Percentiles rank a stretch among this genome's conserved stretches.
Evolutionary conservation across 257 asterid species (phyloP).

Genomic region (Solanum chmielewskii): DNA sequence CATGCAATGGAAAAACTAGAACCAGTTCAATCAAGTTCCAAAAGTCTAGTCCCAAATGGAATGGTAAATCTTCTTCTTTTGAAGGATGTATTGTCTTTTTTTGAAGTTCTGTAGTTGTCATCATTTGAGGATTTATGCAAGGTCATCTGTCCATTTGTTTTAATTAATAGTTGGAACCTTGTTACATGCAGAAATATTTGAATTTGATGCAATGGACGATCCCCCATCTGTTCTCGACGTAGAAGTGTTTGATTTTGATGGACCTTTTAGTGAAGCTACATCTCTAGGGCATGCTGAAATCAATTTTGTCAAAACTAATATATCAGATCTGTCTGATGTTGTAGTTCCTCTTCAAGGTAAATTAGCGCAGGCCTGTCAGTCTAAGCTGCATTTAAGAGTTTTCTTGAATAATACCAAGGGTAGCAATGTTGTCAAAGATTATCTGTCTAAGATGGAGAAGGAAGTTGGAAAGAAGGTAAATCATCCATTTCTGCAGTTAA

Average conservation of each 20-base stretch:
- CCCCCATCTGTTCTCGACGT: slow-evolving; percentile 88
- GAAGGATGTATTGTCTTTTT: neutral
- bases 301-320: slow-evolving; percentile 64
- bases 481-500: neutral
- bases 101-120: neutral
- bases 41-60: slow-evolving; percentile 78
- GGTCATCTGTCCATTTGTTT: neutral
- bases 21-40: slow-evolving; percentile 96
- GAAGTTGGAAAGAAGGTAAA: slow-evolving; percentile 95
- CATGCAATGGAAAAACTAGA: slow-evolving; percentile 86
- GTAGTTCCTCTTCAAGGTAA: slow-evolving; percentile 92
- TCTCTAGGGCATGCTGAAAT: slow-evolving; percentile 88
- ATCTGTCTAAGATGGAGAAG: slow-evolving; percentile 88
- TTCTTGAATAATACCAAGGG: slow-evolving; percentile 80
- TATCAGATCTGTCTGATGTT: slow-evolving; percentile 77
- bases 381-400: slow-evolving; percentile 82
- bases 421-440: slow-evolving; percentile 62
- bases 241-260: slow-evolving; percentile 90
- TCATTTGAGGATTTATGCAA: neutral
- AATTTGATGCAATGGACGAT: slow-evolving; percentile 98
- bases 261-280: slow-evolving; percentile 87
- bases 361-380: slow-evolving; percentile 96
- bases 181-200: slow-evolving; percentile 76
- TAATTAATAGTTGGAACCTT: slow-evolving; percentile 1
- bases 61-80: slow-evolving; percentile 37